Conservation (phyloP, 768 basidiomycete species). For the Rhodocollybia butyracea region DNA sequence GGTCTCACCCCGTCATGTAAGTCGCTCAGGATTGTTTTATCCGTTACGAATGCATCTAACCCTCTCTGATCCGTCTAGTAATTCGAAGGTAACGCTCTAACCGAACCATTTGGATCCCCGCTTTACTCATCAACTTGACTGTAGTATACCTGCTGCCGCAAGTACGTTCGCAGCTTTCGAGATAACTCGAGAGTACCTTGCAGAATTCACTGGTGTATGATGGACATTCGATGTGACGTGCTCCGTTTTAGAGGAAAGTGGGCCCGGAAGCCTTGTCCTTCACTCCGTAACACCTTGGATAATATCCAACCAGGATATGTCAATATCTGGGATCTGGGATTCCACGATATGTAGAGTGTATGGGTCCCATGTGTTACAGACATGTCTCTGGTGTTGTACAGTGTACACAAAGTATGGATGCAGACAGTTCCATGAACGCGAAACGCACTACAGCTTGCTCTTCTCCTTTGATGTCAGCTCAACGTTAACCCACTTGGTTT, state of each 20-base stretch:
- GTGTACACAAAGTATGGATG: not conserved
- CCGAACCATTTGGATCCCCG: not conserved
- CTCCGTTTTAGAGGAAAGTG: not conserved
- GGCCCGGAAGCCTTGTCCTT: no score
- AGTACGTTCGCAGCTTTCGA: conserved; percentile 63
- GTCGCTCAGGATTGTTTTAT: conserved; percentile 21
- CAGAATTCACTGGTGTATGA: not conserved
- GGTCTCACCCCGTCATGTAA: conserved; percentile 75
- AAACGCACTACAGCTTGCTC: not conserved
- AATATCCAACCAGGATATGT: no score
- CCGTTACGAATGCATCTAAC: not conserved
- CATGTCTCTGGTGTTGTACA: not conserved
- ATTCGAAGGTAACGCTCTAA: conserved; percentile 49
- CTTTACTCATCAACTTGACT: conserved; percentile 6
- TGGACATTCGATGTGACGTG: not conserved
- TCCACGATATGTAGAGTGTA: no score
- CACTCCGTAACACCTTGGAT: no score
- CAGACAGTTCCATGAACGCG: not conserved
- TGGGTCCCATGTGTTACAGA: not conserved
- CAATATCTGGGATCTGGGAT: no score
- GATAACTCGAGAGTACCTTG: conserved; percentile 2
- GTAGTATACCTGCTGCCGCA: conserved; percentile 86
- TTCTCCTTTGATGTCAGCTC: not conserved
- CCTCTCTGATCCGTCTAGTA: conserved; percentile 46
- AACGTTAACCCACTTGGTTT: not conserved